phyloP scores from a whole-genome alignment of 495 filamentous ascomycete genomes.

The Penicillium atrosanguineum region DNA sequence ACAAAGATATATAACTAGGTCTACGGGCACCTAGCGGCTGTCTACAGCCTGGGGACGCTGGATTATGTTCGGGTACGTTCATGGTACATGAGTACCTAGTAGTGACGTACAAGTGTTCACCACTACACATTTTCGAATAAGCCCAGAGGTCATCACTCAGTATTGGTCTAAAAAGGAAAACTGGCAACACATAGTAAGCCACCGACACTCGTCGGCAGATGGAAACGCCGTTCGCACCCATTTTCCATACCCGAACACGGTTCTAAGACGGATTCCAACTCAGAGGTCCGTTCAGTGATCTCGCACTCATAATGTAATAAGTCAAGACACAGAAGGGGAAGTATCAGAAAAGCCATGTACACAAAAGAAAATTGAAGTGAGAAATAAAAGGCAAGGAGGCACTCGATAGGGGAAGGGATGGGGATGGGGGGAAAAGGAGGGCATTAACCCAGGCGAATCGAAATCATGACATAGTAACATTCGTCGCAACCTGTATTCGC shows the following conservation, averaged over 20 bases:
- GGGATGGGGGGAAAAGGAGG: slow-evolving; percentile 23
- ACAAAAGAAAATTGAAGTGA: slow-evolving; percentile 26
- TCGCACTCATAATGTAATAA: slow-evolving; percentile 18
- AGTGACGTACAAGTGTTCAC: background rate
- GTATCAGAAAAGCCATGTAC: slow-evolving; percentile 48
- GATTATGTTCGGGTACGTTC: too few species aligned
- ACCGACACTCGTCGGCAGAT: slow-evolving; percentile 38
- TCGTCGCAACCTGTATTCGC: slow-evolving; percentile 43
- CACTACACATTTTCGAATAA: background rate
- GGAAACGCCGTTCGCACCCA: slow-evolving; percentile 50
- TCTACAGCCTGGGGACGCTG: too few species aligned
- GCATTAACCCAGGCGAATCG: slow-evolving; percentile 23
- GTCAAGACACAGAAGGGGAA: slow-evolving; percentile 34
- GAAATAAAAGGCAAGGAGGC: background rate
- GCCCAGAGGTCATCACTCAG: slow-evolving; percentile 20
- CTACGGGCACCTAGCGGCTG: too few species aligned
- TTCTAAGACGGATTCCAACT: slow-evolving; percentile 47
- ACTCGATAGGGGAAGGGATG: background rate
- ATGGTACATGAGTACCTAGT: too few species aligned
- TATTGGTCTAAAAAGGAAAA: slow-evolving; percentile 28
- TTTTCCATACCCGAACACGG: slow-evolving; percentile 51
- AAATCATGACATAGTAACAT: slow-evolving; percentile 28
- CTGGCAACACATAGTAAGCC: slow-evolving; percentile 33
- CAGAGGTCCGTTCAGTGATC: slow-evolving; percentile 34
- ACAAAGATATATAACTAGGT: too few species aligned